Percentiles rank a stretch among this genome's conserved stretches.
Conservation (phyloP, 352 stramenopile genomes). For the Globisporangium radiosum region DNA sequence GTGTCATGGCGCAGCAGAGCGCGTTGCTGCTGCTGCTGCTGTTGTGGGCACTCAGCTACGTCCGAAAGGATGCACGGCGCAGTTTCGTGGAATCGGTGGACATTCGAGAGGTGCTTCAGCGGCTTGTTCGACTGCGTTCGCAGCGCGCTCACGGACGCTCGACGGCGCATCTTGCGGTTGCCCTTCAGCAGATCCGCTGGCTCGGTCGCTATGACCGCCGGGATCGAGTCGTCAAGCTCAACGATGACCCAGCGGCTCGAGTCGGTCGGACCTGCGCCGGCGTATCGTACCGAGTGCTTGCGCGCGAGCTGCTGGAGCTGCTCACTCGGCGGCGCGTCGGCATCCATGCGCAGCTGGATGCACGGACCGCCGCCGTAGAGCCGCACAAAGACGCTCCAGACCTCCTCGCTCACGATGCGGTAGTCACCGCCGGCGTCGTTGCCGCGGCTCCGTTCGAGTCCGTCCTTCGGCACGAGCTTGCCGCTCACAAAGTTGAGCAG, state of each 20-base stretch:
- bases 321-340: not conserved
- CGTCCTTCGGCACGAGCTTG: conserved; percentile 37
- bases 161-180: conserved; percentile 13
- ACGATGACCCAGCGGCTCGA: conserved; percentile 39
- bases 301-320: conserved; percentile 1
- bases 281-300: conserved; percentile 3
- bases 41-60: not conserved
- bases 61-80: conserved; percentile 10
- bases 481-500: conserved; percentile 63
- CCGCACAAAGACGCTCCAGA: conserved; percentile 53
- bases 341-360: conserved; percentile 30
- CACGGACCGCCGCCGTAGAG: conserved; percentile 61
- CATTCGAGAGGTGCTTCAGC: conserved; percentile 2
- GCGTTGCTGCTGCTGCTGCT: not conserved
- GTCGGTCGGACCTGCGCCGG: not conserved
- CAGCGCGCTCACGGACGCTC: conserved; percentile 4
- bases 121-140: not conserved
- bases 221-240: conserved; percentile 39
- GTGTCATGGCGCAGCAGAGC: not conserved
- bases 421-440: conserved; percentile 38
- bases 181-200: conserved; percentile 4
- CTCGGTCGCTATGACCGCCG: conserved; percentile 8
- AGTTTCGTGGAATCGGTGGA: conserved; percentile 10
- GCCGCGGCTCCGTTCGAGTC: conserved; percentile 34
- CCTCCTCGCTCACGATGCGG: conserved; percentile 56